Evolutionary conservation across 2,329 filamentous ascomycete genomes (phyloP).

Genomic region (Ophiostoma novo-ulmi): DNA sequence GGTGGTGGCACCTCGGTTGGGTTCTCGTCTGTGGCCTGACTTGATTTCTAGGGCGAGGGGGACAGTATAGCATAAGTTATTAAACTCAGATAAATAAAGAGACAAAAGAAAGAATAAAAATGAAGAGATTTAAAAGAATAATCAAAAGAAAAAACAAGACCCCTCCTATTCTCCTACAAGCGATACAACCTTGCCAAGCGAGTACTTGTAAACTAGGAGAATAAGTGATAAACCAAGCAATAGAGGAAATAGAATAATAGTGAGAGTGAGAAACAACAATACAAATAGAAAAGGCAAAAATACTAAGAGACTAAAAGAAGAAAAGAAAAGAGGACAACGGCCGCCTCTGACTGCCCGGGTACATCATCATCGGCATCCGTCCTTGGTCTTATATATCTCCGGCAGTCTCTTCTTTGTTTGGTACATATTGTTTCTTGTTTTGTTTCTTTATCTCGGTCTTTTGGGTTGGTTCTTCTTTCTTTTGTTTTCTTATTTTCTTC

Average conservation of each 20-base stretch:
- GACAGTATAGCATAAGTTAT: too few relatives aligned
- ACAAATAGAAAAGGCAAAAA: not conserved
- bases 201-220: not conserved
- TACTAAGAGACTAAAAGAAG: not conserved
- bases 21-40: too few relatives aligned
- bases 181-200: not conserved
- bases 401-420: not conserved
- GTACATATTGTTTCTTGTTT: not conserved
- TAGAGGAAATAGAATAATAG: not conserved
- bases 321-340: not conserved
- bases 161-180: not conserved
- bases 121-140: not conserved
- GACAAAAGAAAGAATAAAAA: not conserved
- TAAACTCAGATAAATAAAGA: not conserved
- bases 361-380: slow-evolving; percentile 1
- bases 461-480: not conserved
- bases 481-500: not conserved
- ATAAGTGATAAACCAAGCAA: not conserved
- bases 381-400: slow-evolving; percentile 2
- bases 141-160: not conserved
- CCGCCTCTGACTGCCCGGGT: not conserved
- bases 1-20: too few relatives aligned
- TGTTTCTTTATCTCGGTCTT: not conserved
- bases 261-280: not conserved
- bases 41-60: too few relatives aligned